Percentiles rank a stretch among this genome's conserved stretches.
phyloP scores from a whole-genome alignment of 2,329 filamentous ascomycete species.

The Cercospora sesami region DNA sequence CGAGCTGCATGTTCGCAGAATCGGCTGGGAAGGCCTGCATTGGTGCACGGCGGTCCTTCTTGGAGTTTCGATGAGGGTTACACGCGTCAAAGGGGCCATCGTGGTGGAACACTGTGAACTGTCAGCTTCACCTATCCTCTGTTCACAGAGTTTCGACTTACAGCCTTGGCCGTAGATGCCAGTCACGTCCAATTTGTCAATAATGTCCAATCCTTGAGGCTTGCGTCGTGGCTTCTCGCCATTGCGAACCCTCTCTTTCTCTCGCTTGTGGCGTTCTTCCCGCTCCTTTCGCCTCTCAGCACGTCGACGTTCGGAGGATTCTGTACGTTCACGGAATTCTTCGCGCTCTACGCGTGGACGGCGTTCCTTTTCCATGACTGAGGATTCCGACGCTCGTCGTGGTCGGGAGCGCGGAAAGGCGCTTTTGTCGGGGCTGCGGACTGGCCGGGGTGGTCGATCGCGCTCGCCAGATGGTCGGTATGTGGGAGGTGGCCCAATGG shows the following conservation, averaged over 20 bases:
- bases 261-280: slow-evolving; percentile 54
- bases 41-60: slow-evolving; percentile 76
- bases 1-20: slow-evolving; percentile 87
- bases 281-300: slow-evolving; percentile 49
- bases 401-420: slow-evolving; percentile 44
- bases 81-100: slow-evolving; percentile 96
- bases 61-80: slow-evolving; percentile 89
- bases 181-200: slow-evolving; percentile 94
- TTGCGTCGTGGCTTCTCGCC: slow-evolving; percentile 42
- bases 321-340: slow-evolving; percentile 35
- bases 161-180: slow-evolving; percentile 91
- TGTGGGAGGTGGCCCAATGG: slow-evolving; percentile 44
- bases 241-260: slow-evolving; percentile 43
- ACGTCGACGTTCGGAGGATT: slow-evolving; percentile 55
- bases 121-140: slow-evolving; percentile 14
- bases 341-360: slow-evolving; percentile 56
- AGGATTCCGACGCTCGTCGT: slow-evolving; percentile 78
- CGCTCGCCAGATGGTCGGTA: slow-evolving; percentile 65
- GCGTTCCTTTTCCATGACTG: slow-evolving; percentile 63
- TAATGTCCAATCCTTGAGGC: slow-evolving; percentile 70
- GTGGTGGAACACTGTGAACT: slow-evolving; percentile 80
- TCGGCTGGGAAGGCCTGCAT: slow-evolving; percentile 96
- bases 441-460: slow-evolving; percentile 42
- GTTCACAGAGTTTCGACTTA: slow-evolving; percentile 52
- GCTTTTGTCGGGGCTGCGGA: slow-evolving; percentile 43